Percentiles rank a stretch among this genome's conserved stretches.
Evolutionary conservation across 306 rosid species (phyloP).

Genomic region (Arachis hypogaea): DNA sequence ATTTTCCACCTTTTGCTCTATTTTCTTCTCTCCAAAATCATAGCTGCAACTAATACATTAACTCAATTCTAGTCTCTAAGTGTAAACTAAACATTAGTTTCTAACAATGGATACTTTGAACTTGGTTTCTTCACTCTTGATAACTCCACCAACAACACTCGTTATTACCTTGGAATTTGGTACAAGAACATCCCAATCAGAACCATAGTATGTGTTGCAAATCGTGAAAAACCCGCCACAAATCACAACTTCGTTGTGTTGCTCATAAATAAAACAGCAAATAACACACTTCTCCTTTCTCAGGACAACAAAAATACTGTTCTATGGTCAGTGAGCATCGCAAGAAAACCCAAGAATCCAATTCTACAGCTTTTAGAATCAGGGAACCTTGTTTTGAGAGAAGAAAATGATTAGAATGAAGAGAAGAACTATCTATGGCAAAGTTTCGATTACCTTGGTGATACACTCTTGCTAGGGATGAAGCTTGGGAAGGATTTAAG

Average conservation of each 20-base stretch:
- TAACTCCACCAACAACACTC: background rate
- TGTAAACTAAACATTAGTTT: slow-evolving; percentile 36
- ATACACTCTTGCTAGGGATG: slow-evolving; percentile 38
- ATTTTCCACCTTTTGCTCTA: slow-evolving; percentile 1
- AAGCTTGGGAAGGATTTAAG: slow-evolving; percentile 40
- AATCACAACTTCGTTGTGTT: slow-evolving; percentile 10
- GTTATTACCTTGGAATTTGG: slow-evolving; percentile 48
- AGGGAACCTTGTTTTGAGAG: slow-evolving; percentile 50
- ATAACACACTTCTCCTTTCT: slow-evolving; percentile 20
- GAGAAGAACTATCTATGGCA: slow-evolving; percentile 41
- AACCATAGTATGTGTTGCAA: slow-evolving; percentile 49
- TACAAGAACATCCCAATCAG: slow-evolving; percentile 35
- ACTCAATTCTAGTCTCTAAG: slow-evolving; percentile 29
- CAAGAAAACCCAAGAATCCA: slow-evolving; percentile 25
- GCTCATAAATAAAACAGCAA: slow-evolving; percentile 20
- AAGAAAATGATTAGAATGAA: slow-evolving; percentile 20
- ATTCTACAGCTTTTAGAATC: slow-evolving; percentile 44
- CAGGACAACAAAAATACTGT: slow-evolving; percentile 11
- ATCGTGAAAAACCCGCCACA: slow-evolving; percentile 33
- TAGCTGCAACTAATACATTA: slow-evolving; percentile 21
- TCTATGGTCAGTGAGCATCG: slow-evolving; percentile 39
- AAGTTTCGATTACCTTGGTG: slow-evolving; percentile 44
- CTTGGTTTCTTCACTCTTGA: slow-evolving; percentile 45
- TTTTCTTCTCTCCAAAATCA: background rate
- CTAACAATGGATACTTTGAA: slow-evolving; percentile 43